phyloP scores from a whole-genome alignment of 306 rosid genomes.

The Luffa aegyptiaca region DNA sequence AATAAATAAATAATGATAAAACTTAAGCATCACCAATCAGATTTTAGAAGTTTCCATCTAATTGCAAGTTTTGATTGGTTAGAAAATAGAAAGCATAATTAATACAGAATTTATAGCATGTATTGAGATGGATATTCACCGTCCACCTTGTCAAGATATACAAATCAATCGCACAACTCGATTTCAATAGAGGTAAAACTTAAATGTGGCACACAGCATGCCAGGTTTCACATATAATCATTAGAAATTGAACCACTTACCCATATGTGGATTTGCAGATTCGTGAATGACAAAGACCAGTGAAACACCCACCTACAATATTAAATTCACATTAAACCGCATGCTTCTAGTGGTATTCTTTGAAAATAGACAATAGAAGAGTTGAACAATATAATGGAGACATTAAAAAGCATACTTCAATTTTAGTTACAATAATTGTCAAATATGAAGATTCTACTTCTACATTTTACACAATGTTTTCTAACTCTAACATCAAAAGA shows the following conservation, averaged over 20 bases:
- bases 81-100: background rate
- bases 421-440: background rate
- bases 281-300: conserved; percentile 96
- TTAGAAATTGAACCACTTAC: conserved; percentile 32
- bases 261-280: conserved; percentile 97
- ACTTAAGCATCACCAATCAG: background rate
- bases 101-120: background rate
- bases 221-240: background rate
- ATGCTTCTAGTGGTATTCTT: background rate
- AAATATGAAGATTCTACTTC: background rate
- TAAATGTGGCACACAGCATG: background rate
- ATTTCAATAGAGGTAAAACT: background rate
- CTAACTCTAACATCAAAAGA: background rate
- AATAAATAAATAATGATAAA: background rate
- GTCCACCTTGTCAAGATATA: background rate
- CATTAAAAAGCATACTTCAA: background rate
- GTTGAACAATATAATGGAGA: background rate
- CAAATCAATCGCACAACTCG: background rate
- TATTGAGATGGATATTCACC: background rate
- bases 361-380: background rate
- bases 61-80: background rate
- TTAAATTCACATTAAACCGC: conserved; percentile 12
- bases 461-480: background rate
- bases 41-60: background rate
- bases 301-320: conserved; percentile 73